Base-by-base conservation (phyloP, 192 early-diverging fungal species). In the Gorgonomyces haynaldii region DNA sequence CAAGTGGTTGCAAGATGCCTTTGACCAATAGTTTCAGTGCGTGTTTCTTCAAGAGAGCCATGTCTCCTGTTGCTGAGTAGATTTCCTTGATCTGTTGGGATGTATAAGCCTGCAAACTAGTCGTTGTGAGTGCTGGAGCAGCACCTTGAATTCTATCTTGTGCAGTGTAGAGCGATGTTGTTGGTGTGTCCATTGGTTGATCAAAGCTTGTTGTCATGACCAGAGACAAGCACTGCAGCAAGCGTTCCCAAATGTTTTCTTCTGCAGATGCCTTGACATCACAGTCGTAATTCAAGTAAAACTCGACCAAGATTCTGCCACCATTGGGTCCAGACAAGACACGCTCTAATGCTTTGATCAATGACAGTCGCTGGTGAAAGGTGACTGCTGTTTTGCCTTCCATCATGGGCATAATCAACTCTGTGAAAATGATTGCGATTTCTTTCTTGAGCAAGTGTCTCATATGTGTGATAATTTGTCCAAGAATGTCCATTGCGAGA, bases 271-370 rank as follows among this genome's bases (percentile, higher is more conserved):
- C 67, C 34, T 79, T 67, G 37, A 65, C 57, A 39, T 79, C 70
- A 53, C 86, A 88, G 60, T 88, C 86, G 40, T 86, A 86, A 65
- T 88, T 88, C 12, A 88, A 56, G 46, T 85, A 88, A 19, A 88
- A 64, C 53, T 88, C 86, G 5, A 88, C 83, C 6, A 86, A 52
- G 2, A 81, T 58, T 34, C 76, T 67, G 9, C 57, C 50, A 20
- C 60, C 61, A 22, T 63, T 57, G 0, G 53, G 81, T 28, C 78
- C 70, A 10, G 57, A 54, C 43, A 81, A 67, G 16, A 85, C 58
- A 23, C 74, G 65, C 1, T 57, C 52, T 28, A 88, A 56, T 9
- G 78, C 57, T 42, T 77, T 79, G 22, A 88, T 50, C 38, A 86
- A 37, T 0, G 79, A 74, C 1, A 65, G 63, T 21, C 81, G 77